Evolutionary conservation across 2,329 filamentous ascomycete species (phyloP).

Genomic region (Botrytis byssoidea): DNA sequence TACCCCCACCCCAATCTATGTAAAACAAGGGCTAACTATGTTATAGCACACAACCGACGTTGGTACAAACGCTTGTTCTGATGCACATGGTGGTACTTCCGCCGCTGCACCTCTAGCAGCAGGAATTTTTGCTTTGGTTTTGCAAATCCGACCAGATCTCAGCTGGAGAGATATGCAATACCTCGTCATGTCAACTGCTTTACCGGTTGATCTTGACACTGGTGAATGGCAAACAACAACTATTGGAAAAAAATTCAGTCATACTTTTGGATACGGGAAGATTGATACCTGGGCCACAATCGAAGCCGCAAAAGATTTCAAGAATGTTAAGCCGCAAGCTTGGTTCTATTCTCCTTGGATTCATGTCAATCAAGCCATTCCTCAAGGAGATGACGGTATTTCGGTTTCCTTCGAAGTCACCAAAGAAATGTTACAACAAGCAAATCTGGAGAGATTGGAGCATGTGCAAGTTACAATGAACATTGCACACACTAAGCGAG

Average conservation of each 20-base stretch:
- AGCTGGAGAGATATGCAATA: slow-evolving; percentile 96
- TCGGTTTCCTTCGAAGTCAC: slow-evolving; percentile 81
- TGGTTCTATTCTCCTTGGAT: slow-evolving; percentile 96
- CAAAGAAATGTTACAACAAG: slow-evolving; percentile 71
- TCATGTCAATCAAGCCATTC: slow-evolving; percentile 81
- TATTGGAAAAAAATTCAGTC: slow-evolving; percentile 84
- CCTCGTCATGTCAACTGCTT: slow-evolving; percentile 78
- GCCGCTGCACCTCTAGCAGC: slow-evolving; percentile 91
- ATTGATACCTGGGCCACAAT: slow-evolving; percentile 85
- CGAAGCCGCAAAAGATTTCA: slow-evolving; percentile 80
- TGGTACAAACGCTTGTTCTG: slow-evolving; percentile 75
- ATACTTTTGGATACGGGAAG: slow-evolving; percentile 95
- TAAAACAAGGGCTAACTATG: slow-evolving; percentile 27
- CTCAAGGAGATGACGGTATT: slow-evolving; percentile 78
- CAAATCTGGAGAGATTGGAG: slow-evolving; percentile 84
- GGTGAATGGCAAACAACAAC: slow-evolving; percentile 80
- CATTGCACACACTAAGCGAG: slow-evolving; percentile 78
- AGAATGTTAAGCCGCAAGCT: slow-evolving; percentile 88
- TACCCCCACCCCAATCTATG: background rate
- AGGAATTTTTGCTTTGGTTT: slow-evolving; percentile 84
- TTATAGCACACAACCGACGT: slow-evolving; percentile 87
- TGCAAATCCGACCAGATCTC: slow-evolving; percentile 81
- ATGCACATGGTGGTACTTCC: slow-evolving; percentile 87
- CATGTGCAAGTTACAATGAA: slow-evolving; percentile 99
- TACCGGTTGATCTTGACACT: slow-evolving; percentile 71